Evolutionary conservation across 306 rosid species (phyloP), one percentile per base, ranked within the genome.

Genomic region (Argentina anserina): DNA sequence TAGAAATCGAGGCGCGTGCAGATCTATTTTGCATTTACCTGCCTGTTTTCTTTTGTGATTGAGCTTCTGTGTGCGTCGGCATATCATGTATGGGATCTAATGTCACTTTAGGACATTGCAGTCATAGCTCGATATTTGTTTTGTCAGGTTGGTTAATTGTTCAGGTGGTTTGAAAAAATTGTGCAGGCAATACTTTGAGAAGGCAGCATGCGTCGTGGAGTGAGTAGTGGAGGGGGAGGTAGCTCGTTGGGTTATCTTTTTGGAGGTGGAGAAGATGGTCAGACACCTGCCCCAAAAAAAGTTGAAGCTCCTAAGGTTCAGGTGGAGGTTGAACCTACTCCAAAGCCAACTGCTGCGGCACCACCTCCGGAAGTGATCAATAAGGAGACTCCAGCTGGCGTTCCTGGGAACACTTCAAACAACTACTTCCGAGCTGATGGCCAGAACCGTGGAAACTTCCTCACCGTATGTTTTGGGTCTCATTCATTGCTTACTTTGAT

Each of bases 351-450:
- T 41, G 56, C 55, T 28, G 40, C 67, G 1, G 21, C 75, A 45
- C 75, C 33, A 60, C 70, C 75, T 46, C 40, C 55, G 0, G 53
- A 68, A 13, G 40, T 60, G 18, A 39, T 25, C 63, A 64, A 23
- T 13, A 69, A 59, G 64, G 36, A 76, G 63, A 76, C 23, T 59
- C 80, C 80, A 9, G 80, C 80, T 8, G 80, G 80, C 12, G 66
- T 68, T 46, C 80, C 73, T 3, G 70, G 80, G 12, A 68, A 68
- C 63, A 58, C 70, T 46, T 58, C 74, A 23, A 76, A 76, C 69
- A 76, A 76, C 75, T 76, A 76, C 53, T 68, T 76, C 10, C 70
- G 80, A 9, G 80, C 80, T 7, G 80, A 76, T 76, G 80, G 80
- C 60, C 80, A 76, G 80, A 76, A 76, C 70, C 61, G 75, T 5